Evolutionary conservation across 257 asterid species (phyloP).

Genomic region (Mitragyna speciosa): DNA sequence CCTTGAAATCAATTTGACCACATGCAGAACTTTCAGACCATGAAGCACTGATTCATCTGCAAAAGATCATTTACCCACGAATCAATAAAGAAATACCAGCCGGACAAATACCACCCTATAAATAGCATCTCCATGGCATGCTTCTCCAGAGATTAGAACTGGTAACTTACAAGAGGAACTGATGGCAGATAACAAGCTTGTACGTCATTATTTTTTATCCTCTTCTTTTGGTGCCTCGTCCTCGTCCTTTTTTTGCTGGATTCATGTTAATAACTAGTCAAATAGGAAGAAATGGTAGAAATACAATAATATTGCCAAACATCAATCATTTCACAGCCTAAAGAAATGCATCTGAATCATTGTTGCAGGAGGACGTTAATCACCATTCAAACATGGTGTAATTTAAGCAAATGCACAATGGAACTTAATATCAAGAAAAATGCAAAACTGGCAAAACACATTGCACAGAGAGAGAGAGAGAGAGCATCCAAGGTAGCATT

Average conservation of each 20-base stretch:
- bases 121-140: background rate
- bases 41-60: slow-evolving; percentile 9
- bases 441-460: background rate
- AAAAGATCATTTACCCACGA: background rate
- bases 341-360: background rate
- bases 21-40: background rate
- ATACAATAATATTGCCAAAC: background rate
- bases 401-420: background rate
- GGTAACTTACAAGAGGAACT: background rate
- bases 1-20: background rate
- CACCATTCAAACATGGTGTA: background rate
- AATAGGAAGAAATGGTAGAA: background rate
- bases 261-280: background rate
- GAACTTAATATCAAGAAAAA: background rate
- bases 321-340: background rate
- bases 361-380: background rate
- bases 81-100: background rate
- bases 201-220: slow-evolving; percentile 56
- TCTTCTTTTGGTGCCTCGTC: slow-evolving; percentile 66
- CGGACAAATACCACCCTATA: background rate
- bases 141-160: background rate
- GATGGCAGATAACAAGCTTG: background rate
- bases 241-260: slow-evolving; percentile 57
- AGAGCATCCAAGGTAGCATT: background rate
- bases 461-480: background rate